Percentiles rank a stretch among this genome's conserved stretches.
These are phyloP conservation scores for Dryadomyces quercus-mongolicae DNA, from an alignment of 2,329 filamentous ascomycete genomes.

Conservation along the genomic window DNA sequence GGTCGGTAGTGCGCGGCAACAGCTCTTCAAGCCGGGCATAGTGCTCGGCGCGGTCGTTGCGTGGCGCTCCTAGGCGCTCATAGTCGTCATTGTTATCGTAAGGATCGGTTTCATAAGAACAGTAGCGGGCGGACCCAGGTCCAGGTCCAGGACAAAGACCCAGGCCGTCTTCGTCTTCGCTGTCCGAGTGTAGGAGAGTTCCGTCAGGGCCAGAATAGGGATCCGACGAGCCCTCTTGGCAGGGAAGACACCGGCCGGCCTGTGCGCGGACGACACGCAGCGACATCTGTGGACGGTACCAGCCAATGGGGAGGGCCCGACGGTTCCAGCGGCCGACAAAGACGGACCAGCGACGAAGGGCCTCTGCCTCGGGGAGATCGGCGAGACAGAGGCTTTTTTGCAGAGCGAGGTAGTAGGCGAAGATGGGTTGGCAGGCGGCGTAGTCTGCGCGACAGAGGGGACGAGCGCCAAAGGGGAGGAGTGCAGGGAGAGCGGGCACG, in stretches of 20 bases:
- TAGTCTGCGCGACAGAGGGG: slow-evolving; percentile 58
- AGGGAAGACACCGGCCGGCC: not conserved
- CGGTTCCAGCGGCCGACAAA: slow-evolving; percentile 89
- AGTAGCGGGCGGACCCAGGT: not conserved
- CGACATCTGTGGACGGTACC: not conserved
- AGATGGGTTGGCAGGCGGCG: slow-evolving; percentile 53
- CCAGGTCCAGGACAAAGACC: no score
- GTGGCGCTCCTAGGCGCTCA: slow-evolving; percentile 37
- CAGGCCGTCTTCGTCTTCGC: not conserved
- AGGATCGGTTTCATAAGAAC: slow-evolving; percentile 24
- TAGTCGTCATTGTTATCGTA: slow-evolving; percentile 21
- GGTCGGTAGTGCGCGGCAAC: slow-evolving; percentile 45
- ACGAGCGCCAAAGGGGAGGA: slow-evolving; percentile 54
- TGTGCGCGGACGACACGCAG: slow-evolving; percentile 20
- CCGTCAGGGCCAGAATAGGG: not conserved
- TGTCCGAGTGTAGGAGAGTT: not conserved
- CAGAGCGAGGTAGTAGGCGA: slow-evolving; percentile 75
- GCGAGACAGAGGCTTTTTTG: slow-evolving; percentile 67
- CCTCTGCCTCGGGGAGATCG: slow-evolving; percentile 60
- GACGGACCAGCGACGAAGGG: slow-evolving; percentile 82
- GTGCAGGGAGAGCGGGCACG: slow-evolving; percentile 9
- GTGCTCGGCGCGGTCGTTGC: slow-evolving; percentile 53
- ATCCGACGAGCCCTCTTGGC: not conserved
- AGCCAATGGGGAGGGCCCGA: slow-evolving; percentile 63
- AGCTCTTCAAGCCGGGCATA: slow-evolving; percentile 70